Conservation (phyloP, 1,284 basidiomycete genomes). For the Golubevia sp. region DNA sequence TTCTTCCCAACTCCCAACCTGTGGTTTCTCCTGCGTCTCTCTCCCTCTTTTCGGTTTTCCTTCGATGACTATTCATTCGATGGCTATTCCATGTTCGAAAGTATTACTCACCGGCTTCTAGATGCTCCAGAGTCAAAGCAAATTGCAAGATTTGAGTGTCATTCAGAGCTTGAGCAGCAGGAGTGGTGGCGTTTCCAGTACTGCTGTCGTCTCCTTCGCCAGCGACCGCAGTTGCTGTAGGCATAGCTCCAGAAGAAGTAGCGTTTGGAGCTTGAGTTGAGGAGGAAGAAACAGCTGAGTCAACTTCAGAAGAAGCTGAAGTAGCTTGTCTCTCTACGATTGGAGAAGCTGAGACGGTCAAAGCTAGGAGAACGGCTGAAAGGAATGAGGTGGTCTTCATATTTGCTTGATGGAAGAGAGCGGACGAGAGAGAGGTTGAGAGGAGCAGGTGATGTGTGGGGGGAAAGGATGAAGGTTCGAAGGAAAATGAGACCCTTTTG, state of each 20-base stretch:
- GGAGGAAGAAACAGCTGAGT: not conserved
- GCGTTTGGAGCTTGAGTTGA: not conserved
- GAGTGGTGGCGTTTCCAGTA: not conserved
- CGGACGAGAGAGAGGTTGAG: not conserved
- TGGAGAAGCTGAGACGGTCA: not conserved
- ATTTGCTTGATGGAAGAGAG: not conserved
- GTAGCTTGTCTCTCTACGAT: not conserved
- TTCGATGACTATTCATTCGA: too few relatives aligned
- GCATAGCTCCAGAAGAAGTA: not conserved
- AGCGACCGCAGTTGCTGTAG: not conserved
- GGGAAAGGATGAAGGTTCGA: not conserved
- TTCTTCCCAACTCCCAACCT: too few relatives aligned
- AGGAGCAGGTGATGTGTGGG: not conserved
- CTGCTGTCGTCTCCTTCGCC: too few relatives aligned
- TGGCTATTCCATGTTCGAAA: too few relatives aligned
- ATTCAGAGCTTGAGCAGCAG: constrained; percentile 13
- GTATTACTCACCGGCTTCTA: too few relatives aligned
- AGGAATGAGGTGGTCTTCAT: not conserved
- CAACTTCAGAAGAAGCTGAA: not conserved
- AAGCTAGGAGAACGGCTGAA: not conserved
- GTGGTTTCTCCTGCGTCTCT: too few relatives aligned
- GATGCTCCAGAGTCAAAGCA: constrained; percentile 44
- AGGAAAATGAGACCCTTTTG: too few relatives aligned
- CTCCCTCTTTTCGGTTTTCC: too few relatives aligned
- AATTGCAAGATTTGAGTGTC: constrained; percentile 38